Evolutionary conservation across 768 basidiomycete genomes (phyloP), one percentile per base, ranked within the genome.

Genomic region (Roridomyces roridus): DNA sequence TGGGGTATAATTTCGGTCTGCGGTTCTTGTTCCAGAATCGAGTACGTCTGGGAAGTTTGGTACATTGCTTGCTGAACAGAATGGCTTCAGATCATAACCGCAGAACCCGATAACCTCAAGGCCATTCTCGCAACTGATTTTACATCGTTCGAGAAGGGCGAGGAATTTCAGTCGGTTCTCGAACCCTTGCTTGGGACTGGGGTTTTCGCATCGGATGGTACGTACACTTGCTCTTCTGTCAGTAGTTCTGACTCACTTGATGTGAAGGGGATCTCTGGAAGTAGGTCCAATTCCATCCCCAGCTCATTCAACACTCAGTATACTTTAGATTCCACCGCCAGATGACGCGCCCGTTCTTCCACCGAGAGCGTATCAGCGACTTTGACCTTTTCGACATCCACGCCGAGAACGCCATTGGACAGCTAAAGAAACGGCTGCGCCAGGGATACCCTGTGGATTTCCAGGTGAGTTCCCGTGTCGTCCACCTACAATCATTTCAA

Each of bases 311-410:
- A n/a, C n/a, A n/a, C n/a, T n/a, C n/a, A n/a, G n/a, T n/a, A n/a
- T n/a, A n/a, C 17, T 42, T 68, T 25, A 82, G 85, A 65, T 81
- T 86, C 63, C 87, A 89, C 67, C 82, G 88, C 14, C 63, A 76
- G 6, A 86, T 90, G 74, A 85, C 85, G 0, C 81, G 88, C 1
- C 88, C 88, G 0, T 89, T 89, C 74, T 90, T 91, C 73, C 79
- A 67, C 51, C 77, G 76, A 43, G 86, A 89, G 23, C 74, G 79
- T 21, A 83, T 87, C 55, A 80, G 76, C 36, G 80, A 87, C 65
- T 88, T 87, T 50, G 81, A 87, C 23, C 83, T 80, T 31, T 88
- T 87, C 59, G 82, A 80, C 47, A 71, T 77, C 12, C 85, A 85
- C 43, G 76, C 80, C 10, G 78, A 81, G 39, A 69, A 78, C 18